phyloP scores from a whole-genome alignment of 106 monocot genomes.

The Acorus gramineus region DNA sequence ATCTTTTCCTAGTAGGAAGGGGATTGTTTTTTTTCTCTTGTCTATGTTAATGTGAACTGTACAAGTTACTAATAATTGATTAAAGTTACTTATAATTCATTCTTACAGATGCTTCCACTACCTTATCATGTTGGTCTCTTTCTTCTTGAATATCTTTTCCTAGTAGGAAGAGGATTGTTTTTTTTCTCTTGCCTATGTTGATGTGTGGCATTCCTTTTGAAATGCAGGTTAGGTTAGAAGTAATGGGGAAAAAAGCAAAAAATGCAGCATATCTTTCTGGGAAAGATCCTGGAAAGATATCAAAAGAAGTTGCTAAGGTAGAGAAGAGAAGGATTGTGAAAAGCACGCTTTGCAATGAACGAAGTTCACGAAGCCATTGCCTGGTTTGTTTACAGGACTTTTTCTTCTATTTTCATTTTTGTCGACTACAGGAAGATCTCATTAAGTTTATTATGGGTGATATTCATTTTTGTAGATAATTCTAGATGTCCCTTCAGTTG shows the following conservation, averaged over 20 bases:
- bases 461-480: conserved; percentile 45
- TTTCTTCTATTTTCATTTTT: neutral
- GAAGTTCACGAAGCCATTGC: conserved; percentile 95
- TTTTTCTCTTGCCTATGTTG: neutral
- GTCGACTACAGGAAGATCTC: too few species aligned
- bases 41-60: neutral
- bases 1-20: too few species aligned
- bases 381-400: conserved; percentile 35
- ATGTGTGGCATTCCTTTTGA: neutral
- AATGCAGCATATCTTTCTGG: conserved; percentile 84
- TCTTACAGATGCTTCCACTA: too few species aligned
- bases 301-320: conserved; percentile 80
- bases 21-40: neutral
- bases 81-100: too few species aligned
- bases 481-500: conserved; percentile 87
- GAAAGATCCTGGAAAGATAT: conserved; percentile 91
- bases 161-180: neutral
- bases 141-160: too few species aligned
- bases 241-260: conserved; percentile 93
- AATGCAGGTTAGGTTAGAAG: conserved; percentile 64
- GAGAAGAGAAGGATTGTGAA: conserved; percentile 88
- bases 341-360: conserved; percentile 89
- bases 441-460: too few species aligned
- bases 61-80: too few species aligned
- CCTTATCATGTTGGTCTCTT: too few species aligned